Base-by-base conservation (phyloP, 2,329 filamentous ascomycete species). In the Colletotrichum sp. region DNA sequence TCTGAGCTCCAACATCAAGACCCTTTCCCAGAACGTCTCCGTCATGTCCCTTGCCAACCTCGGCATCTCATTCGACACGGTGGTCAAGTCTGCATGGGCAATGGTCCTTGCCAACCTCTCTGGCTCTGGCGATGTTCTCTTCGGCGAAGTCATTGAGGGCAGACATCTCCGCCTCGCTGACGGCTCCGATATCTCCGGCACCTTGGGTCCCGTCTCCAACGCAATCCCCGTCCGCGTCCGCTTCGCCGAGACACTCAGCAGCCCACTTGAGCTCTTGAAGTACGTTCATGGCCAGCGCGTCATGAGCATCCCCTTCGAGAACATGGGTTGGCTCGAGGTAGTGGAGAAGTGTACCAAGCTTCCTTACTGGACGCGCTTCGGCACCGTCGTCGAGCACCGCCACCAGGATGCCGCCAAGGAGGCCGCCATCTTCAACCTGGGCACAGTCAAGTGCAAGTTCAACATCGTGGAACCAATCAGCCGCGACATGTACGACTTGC, bases 1-100 rank as follows among this genome's bases (percentile, higher is more conserved):
- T 59, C 83, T 85, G 34, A 85, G 81, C 9, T 82, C 80, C 16
- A 84, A 83, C 62, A 82, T 84, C 70, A 86, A 83, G 74, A 87
- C 84, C 1, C 73, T 89, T 10, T 81, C 80, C 5, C 83, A 86
- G 70, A 84, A 83, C 24, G 83, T 88, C 21, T 78, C 85, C 1
- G 79, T 88, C 2, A 84, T 84, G 8, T 84, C 86, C 12, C 79
- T 88, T 5, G 78, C 84, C 9, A 85, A 85, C 43, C 81, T 89
- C 5, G 86, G 85, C 10, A 85, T 90, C 73, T 84, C 85, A 0
- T 88, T 89, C 48, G 88, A 90, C 73, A 87, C 88, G 0, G 85
- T 92, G 4, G 83, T 92, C 38, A 91, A 91, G 79, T 87, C 89
- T 0, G 90, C 90, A 0, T 92, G 91, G 90, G 87, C 89, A 1